Percentiles rank a stretch among this genome's conserved stretches.
phyloP scores from a whole-genome alignment of 495 filamentous ascomycete species.

The Tuber aestivum region DNA sequence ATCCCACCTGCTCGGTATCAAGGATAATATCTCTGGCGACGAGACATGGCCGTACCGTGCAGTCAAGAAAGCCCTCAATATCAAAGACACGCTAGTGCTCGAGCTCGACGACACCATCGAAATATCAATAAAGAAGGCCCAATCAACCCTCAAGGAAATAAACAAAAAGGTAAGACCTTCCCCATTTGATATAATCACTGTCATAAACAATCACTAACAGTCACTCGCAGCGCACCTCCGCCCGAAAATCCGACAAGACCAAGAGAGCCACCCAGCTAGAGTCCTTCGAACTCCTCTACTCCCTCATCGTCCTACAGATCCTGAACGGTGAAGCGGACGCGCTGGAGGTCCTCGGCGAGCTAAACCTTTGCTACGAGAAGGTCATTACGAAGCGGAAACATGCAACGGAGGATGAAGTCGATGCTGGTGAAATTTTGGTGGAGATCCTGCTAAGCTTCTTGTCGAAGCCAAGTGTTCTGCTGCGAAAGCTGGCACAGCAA shows the following conservation, averaged over 20 bases:
- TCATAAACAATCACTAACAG: background rate
- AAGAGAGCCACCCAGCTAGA: constrained; percentile 43
- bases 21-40: constrained; percentile 48
- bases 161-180: constrained; percentile 51
- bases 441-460: constrained; percentile 84
- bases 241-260: constrained; percentile 8
- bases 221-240: constrained; percentile 3
- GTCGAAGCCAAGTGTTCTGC: constrained; percentile 74
- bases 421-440: constrained; percentile 67
- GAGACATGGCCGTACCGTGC: constrained; percentile 49
- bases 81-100: constrained; percentile 52
- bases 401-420: constrained; percentile 47
- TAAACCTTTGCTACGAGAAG: constrained; percentile 65
- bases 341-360: constrained; percentile 64
- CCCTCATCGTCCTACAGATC: constrained; percentile 79
- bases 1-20: constrained; percentile 61
- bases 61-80: constrained; percentile 48
- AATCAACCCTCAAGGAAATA: constrained; percentile 62
- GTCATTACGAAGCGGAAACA: constrained; percentile 35
- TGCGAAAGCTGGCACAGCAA: constrained; percentile 77
- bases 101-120: constrained; percentile 58
- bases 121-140: constrained; percentile 56
- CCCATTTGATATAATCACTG: background rate
- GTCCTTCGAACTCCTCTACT: constrained; percentile 74
- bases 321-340: constrained; percentile 84